Percentiles rank a stretch among this genome's conserved stretches.
phyloP scores from a whole-genome alignment of 1,284 basidiomycete species.

The Sporisorium graminicola region DNA sequence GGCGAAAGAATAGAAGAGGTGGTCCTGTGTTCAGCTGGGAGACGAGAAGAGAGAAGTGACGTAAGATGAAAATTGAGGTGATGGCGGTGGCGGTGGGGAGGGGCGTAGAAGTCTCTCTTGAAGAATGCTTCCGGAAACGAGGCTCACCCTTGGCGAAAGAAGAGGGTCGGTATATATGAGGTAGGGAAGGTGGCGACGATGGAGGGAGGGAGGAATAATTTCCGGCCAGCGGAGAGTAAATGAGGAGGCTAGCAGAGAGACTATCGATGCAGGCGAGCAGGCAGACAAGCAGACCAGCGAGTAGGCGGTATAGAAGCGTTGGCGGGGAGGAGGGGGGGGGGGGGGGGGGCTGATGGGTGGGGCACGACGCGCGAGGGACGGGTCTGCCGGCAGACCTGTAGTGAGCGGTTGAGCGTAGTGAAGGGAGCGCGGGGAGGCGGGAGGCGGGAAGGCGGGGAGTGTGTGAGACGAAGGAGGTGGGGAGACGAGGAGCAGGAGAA shows the following conservation, averaged over 20 bases:
- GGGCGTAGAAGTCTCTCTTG: background rate
- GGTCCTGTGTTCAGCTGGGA: background rate
- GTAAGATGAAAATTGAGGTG: background rate
- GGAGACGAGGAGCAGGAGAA: background rate
- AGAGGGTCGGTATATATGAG: constrained; percentile 4
- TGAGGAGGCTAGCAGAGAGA: background rate
- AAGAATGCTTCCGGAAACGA: no score
- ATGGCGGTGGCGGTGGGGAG: background rate
- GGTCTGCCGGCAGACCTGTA: background rate
- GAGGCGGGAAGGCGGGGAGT: background rate
- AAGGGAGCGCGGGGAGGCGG: background rate
- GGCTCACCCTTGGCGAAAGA: no score
- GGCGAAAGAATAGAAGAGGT: background rate
- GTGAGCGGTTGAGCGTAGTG: background rate
- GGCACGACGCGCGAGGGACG: background rate
- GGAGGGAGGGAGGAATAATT: background rate
- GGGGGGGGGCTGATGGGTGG: background rate
- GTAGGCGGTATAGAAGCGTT: background rate
- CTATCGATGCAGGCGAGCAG: background rate
- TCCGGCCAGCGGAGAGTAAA: constrained; percentile 2
- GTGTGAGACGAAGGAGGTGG: background rate
- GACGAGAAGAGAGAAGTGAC: background rate
- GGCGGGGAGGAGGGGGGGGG: no score
- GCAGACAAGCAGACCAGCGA: background rate
- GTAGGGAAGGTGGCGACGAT: background rate